Evolutionary conservation across 1,284 basidiomycete species (phyloP).

Genomic region (Rhodofomes roseus): DNA sequence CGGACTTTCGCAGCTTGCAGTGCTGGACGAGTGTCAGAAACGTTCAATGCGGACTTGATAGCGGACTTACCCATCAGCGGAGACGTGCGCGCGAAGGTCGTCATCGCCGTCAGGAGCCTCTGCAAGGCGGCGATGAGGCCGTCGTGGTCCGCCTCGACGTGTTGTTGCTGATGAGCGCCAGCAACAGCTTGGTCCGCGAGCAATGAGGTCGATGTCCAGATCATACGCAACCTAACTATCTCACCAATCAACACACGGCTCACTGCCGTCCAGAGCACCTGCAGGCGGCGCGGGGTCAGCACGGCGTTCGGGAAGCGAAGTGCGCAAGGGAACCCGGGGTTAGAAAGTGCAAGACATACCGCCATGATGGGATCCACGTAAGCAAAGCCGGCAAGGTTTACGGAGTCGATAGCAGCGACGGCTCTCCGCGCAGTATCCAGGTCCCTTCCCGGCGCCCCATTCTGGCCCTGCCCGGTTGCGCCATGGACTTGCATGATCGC

Average conservation of each 20-base stretch:
- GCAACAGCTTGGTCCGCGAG: constrained; percentile 9
- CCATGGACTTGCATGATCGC: constrained; percentile 26
- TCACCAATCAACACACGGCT: constrained; percentile 25
- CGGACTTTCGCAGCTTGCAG: constrained; percentile 3
- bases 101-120: constrained; percentile 19
- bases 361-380: constrained; percentile 26
- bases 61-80: constrained; percentile 20
- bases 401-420: constrained; percentile 13
- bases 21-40: background rate
- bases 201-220: constrained; percentile 12
- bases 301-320: background rate
- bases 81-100: constrained; percentile 17
- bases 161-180: constrained; percentile 3
- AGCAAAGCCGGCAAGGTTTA: constrained; percentile 9
- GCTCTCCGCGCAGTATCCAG: constrained; percentile 19
- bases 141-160: constrained; percentile 6
- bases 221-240: constrained; percentile 12
- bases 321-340: background rate
- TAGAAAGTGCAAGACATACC: constrained; percentile 11
- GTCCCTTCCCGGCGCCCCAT: constrained; percentile 18
- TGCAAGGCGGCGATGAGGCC: constrained; percentile 14
- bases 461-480: constrained; percentile 16
- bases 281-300: background rate
- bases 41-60: background rate
- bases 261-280: constrained; percentile 26